Conservation (phyloP, 2,329 filamentous ascomycete genomes). For the Colletotrichum horii region DNA sequence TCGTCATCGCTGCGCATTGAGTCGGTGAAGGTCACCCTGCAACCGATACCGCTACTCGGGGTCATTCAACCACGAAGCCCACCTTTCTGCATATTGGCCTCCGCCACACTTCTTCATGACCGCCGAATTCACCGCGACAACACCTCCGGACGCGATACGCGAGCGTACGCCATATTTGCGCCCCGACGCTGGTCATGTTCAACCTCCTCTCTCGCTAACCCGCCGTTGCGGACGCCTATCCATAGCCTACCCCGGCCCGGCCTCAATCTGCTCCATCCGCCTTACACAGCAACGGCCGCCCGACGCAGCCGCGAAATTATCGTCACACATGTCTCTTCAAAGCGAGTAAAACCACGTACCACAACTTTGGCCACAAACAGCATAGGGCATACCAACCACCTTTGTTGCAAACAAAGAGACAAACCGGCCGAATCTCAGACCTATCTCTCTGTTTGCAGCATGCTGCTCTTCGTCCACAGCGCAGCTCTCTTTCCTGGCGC, state of each 20-base stretch:
- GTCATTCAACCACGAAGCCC: not conserved
- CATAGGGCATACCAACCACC: no score
- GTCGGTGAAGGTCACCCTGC: slow-evolving; percentile 12
- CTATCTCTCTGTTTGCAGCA: not conserved
- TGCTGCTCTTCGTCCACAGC: not conserved
- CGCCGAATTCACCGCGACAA: not conserved
- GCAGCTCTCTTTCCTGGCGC: not conserved
- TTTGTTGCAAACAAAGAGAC: no score
- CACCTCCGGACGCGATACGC: not conserved
- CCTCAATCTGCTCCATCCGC: not conserved
- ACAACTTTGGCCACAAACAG: no score
- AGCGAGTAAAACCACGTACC: no score
- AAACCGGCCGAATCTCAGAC: not conserved
- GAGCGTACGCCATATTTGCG: not conserved
- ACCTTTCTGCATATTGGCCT: not conserved
- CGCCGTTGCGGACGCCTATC: not conserved
- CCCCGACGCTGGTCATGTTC: not conserved
- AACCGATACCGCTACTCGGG: slow-evolving; percentile 4
- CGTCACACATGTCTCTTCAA: not conserved
- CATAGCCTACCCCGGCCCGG: not conserved
- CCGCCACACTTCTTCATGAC: slow-evolving; percentile 3
- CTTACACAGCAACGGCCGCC: not conserved
- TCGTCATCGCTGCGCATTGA: not conserved
- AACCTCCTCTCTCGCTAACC: not conserved
- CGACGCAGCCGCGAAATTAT: not conserved